Base-by-base conservation (phyloP, 352 stramenopile species). In the Aphanomyces euteiches region DNA sequence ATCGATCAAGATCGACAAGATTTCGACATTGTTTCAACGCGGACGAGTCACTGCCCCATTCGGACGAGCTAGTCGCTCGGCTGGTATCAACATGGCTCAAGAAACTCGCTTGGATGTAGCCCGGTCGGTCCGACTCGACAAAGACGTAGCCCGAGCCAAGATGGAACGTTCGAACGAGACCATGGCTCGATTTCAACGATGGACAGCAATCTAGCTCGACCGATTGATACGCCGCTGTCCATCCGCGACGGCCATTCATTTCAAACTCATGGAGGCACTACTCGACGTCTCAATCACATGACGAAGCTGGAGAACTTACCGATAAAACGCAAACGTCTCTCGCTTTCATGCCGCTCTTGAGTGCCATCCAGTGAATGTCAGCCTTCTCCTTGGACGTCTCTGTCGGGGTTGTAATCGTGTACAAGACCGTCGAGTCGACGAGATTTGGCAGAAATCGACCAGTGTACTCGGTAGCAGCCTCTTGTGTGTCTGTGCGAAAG, bases 241-340 rank as follows among this genome's bases (percentile, higher is more conserved):
- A 61, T 37, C 17, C 54, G 10, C 54, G 54, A 7, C 54, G 5
- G 8, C 34, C 54, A n/a, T 78, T 86, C 48, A 90, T 79, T 36
- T 92, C 86, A 71, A 91, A 93, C 71, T 91, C 84, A 66, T 93
- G 83, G 59, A 91, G 83, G 66, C 85, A 92, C 67, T 72, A 72
- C 2, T 2, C 13, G 45, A 53, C n/a, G 13, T 53, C 13, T 53
- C 45, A 53, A 53, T 53, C 45, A 53, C 13, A 53, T 53, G 13
- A 19, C 45, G n/a, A 19, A 19, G n/a, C 45, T 53, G n/a, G 13
- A 53, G n/a, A 1, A 19, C 45, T 15, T 53, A 53, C 45, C 45
- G 45, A 53, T n/a, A 53, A 53, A 15, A 53, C 45, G 69, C 81
- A 90, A 47, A 93, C 89, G 60, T 93, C 85, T 21, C 85, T 81